phyloP scores from a whole-genome alignment of 805 yeast genomes.

The Yamadazyma insecticola region DNA sequence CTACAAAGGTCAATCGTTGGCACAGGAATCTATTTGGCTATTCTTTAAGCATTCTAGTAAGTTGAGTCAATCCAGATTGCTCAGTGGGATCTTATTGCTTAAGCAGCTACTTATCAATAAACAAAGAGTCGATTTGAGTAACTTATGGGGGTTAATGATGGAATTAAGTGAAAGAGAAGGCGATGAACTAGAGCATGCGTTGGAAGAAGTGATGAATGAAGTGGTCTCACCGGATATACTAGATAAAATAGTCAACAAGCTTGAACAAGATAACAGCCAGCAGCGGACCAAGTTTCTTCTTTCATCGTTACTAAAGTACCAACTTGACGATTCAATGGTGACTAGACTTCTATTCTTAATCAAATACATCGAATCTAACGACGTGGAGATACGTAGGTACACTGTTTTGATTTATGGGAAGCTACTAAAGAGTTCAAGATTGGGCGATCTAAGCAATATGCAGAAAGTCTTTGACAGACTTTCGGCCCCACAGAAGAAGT shows the following conservation, averaged over 20 bases:
- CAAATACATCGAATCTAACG: conserved; percentile 21
- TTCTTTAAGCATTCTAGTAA: conserved; percentile 5
- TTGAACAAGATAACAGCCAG: background rate
- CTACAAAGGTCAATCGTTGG: conserved; percentile 11
- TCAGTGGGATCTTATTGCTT: conserved; percentile 30
- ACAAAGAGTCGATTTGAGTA: conserved; percentile 13
- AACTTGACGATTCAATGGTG: no score
- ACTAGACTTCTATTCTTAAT: no score
- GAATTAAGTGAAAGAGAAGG: conserved; percentile 11
- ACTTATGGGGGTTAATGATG: conserved; percentile 21
- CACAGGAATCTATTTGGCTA: conserved; percentile 16
- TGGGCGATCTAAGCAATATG: conserved; percentile 2
- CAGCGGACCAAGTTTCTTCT: no score
- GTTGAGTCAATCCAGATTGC: conserved; percentile 9
- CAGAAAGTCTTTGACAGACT: conserved; percentile 32
- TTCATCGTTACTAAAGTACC: no score
- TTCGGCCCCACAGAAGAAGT: conserved; percentile 38
- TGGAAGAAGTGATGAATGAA: conserved; percentile 11
- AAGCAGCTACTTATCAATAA: conserved; percentile 33
- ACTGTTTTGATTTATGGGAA: conserved; percentile 37
- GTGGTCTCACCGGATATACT: background rate
- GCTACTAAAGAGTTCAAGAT: conserved; percentile 17
- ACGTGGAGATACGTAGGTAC: conserved; percentile 33
- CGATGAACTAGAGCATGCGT: conserved; percentile 11
- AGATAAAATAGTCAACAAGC: background rate